These are phyloP conservation scores for Globisporangium ultimum DNA, from an alignment of 352 stramenopile species.

Conservation along the genomic window DNA sequence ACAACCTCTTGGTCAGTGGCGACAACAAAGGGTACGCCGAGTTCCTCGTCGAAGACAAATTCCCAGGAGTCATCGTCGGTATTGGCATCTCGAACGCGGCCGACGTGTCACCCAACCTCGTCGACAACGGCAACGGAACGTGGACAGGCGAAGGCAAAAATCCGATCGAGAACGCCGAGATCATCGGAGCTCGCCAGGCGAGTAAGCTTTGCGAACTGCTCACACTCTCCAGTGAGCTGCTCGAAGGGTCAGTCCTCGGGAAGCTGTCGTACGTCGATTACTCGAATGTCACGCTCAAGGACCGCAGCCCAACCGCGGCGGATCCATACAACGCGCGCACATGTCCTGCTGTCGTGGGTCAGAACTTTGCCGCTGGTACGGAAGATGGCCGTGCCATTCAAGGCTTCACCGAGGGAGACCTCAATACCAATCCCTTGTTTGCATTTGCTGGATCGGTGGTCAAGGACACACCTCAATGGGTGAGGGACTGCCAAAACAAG, in stretches of 20 bases:
- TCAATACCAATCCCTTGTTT: constrained; percentile 36
- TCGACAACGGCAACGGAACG: constrained; percentile 49
- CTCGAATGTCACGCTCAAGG: constrained; percentile 35
- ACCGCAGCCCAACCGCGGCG: constrained; percentile 10
- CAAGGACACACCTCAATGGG: constrained; percentile 32
- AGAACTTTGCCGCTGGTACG: constrained; percentile 51
- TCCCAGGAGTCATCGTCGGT: constrained; percentile 22
- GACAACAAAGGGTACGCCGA: constrained; percentile 79
- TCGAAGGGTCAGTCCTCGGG: constrained; percentile 20
- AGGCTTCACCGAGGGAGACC: constrained; percentile 35
- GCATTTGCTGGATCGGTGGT: constrained; percentile 17
- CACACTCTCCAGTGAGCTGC: constrained; percentile 14
- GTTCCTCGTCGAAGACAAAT: constrained; percentile 38
- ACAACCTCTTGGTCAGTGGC: constrained; percentile 71
- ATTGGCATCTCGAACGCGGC: constrained; percentile 46
- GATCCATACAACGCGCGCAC: constrained; percentile 32
- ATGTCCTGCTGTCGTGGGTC: constrained; percentile 41
- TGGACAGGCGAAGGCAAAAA: constrained; percentile 33
- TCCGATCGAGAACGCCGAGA: constrained; percentile 33
- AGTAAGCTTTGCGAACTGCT: constrained; percentile 27
- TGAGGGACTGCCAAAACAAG: constrained; percentile 31
- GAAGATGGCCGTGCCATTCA: constrained; percentile 36
- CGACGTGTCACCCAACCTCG: constrained; percentile 42
- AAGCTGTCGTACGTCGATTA: constrained; percentile 50
- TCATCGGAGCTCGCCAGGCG: constrained; percentile 37